phyloP scores from a whole-genome alignment of 805 yeast species.

The Kodamaea lidongshanica region DNA sequence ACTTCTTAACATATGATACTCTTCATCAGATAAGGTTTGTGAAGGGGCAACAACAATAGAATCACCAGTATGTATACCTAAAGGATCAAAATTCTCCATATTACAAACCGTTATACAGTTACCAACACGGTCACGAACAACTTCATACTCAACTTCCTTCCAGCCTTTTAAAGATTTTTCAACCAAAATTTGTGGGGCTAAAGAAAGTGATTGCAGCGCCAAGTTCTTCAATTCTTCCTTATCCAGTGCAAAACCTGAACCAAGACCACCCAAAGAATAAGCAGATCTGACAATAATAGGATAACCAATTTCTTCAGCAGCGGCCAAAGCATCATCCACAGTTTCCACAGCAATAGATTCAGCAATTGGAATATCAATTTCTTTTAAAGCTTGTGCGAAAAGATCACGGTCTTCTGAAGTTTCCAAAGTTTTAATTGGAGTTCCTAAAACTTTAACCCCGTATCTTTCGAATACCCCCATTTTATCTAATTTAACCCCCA shows the following conservation, averaged over 20 bases:
- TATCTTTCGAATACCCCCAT: slow-evolving; percentile 90
- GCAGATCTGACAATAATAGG: slow-evolving; percentile 98
- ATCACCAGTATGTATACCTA: slow-evolving; percentile 98
- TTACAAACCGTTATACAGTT: slow-evolving; percentile 98
- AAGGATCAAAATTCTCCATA: slow-evolving; percentile 98
- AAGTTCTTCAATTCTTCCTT: slow-evolving; percentile 77
- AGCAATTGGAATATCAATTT: slow-evolving; percentile 93
- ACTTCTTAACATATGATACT: slow-evolving; percentile 94
- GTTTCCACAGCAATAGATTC: slow-evolving; percentile 93
- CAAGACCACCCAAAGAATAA: slow-evolving; percentile 93
- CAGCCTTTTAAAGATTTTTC: slow-evolving; percentile 97
- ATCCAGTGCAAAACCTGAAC: slow-evolving; percentile 92
- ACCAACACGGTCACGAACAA: slow-evolving; percentile 91
- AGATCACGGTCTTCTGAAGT: slow-evolving; percentile 97
- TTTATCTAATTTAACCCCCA: slow-evolving; percentile 90
- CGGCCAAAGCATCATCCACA: slow-evolving; percentile 87
- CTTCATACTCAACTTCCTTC: slow-evolving; percentile 99
- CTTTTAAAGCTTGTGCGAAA: slow-evolving; percentile 91
- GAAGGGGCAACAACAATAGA: slow-evolving; percentile 99
- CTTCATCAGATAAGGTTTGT: slow-evolving; percentile 94
- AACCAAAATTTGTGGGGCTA: slow-evolving; percentile 92
- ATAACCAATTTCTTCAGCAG: slow-evolving; percentile 83
- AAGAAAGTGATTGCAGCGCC: slow-evolving; percentile 80
- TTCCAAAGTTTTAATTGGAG: slow-evolving; percentile 92
- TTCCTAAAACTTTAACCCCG: slow-evolving; percentile 91